Evolutionary conservation across 805 yeast genomes (phyloP), one percentile per base, ranked within the genome.

Genomic region (Ogataea pini): DNA sequence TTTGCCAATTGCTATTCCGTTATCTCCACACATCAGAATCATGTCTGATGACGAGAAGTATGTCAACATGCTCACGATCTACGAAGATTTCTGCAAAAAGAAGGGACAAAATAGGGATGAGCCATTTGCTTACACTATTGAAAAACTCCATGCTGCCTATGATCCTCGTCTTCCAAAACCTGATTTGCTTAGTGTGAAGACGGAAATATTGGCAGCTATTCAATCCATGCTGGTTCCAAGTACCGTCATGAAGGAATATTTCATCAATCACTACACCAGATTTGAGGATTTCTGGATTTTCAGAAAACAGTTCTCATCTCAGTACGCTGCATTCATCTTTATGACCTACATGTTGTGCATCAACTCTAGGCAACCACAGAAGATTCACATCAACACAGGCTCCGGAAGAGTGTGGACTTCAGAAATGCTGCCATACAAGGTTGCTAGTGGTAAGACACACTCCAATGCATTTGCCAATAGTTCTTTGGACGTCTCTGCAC

Each of bases 211-310:
- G 64, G 82, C 89, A 55, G 90, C 96, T 3, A 88, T 92, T 52
- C 97, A 94, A 68, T 78, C 96, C 1, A 72, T 86, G 61, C 77
- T 88, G 67, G 92, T 91, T 46, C 98, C 99, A 29, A 77, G 86
- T 19, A 84, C 88, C 4, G 85, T 92, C 28, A 73, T 92, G 73
- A 83, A 83, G 61, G 87, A 87, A 55, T 86, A 87, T 64, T 94
- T 90, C 62, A 65, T 84, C 47, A 76, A 74, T 6, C 71, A 83
- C 34, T 94, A 83, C 67, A 77, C 85, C 10, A 78, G 82, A 49
- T 95, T 85, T 64, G 97, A 87, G 66, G 97, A 92, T 61, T 94
- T 92, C 75, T 94, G 99, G 99, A 70, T 92, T 44, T 94, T 95
- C 83, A 80, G 98, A 54, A 89, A 90, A 60, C 97, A 91, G 62